phyloP scores from a whole-genome alignment of 2,329 filamentous ascomycete genomes.

The Calonectria fujianensis region DNA sequence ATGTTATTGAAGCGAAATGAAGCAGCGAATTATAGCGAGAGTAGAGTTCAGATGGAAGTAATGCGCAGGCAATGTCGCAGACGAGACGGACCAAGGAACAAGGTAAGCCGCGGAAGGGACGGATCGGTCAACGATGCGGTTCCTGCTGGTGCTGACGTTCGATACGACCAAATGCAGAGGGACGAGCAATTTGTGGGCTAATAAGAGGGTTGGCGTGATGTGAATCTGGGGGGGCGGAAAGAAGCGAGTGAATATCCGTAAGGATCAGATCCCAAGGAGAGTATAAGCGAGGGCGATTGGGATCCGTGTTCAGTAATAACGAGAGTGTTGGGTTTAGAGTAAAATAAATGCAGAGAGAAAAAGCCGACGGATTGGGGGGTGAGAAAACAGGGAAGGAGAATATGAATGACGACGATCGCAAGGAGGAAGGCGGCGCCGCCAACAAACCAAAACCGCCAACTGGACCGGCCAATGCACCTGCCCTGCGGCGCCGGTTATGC shows the following conservation, averaged over 20 bases:
- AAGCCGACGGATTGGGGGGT: conserved; percentile 19
- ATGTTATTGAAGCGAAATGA: conserved; percentile 50
- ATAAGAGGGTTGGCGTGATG: conserved; percentile 20
- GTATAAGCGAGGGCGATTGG: conserved; percentile 32
- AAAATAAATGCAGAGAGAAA: conserved; percentile 34
- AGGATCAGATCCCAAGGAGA: conserved; percentile 26
- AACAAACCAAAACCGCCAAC: conserved; percentile 22
- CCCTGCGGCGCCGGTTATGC: conserved; percentile 12
- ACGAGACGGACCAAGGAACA: conserved; percentile 24
- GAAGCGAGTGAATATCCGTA: conserved; percentile 34
- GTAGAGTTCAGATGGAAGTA: conserved; percentile 43
- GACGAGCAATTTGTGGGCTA: conserved; percentile 23
- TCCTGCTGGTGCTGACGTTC: conserved; percentile 8
- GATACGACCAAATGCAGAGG: conserved; percentile 16
- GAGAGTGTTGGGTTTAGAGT: conserved; percentile 5
- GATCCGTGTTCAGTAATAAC: conserved; percentile 17
- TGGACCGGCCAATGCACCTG: conserved; percentile 24
- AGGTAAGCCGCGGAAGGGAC: conserved; percentile 28
- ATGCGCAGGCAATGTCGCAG: conserved; percentile 25
- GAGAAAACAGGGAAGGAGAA: conserved; percentile 34
- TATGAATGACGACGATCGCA: conserved; percentile 54
- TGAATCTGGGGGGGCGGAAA: conserved; percentile 20
- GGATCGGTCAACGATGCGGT: conserved; percentile 55
- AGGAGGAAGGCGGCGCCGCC: conserved; percentile 42
- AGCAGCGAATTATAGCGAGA: conserved; percentile 48